Evolutionary conservation across 108 stramenopile species (phyloP).

Genomic region (Fragilaria crotonensis): DNA sequence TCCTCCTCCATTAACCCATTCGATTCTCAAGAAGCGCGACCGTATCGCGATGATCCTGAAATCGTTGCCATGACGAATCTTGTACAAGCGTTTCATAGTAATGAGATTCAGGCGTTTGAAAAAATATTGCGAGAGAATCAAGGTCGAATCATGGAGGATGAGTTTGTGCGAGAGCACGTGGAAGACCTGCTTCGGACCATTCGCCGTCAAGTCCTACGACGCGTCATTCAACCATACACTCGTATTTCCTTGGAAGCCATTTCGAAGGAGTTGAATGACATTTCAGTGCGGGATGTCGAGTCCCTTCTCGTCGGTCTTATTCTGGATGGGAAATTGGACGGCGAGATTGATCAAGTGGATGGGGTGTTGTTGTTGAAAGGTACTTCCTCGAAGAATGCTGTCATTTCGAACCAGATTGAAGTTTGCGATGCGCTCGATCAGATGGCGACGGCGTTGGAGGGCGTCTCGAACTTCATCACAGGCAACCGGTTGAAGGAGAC

Average conservation of each 20-base stretch:
- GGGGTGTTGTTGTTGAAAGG: constrained; percentile 43
- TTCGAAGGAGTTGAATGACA: constrained; percentile 77
- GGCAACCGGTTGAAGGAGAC: constrained; percentile 23
- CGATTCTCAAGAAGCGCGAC: constrained; percentile 89
- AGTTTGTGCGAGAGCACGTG: constrained; percentile 83
- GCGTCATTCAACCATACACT: constrained; percentile 82
- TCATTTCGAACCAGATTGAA: not conserved
- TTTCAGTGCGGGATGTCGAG: constrained; percentile 80
- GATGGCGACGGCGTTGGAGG: constrained; percentile 12
- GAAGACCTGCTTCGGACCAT: constrained; percentile 86
- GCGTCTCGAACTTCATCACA: constrained; percentile 11
- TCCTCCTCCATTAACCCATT: constrained; percentile 89
- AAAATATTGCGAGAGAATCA: constrained; percentile 68
- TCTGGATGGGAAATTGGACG: constrained; percentile 76
- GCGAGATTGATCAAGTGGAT: constrained; percentile 68
- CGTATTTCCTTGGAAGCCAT: constrained; percentile 73
- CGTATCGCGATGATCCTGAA: constrained; percentile 90
- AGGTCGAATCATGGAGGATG: constrained; percentile 86
- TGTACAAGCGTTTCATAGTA: constrained; percentile 82
- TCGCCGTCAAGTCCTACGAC: constrained; percentile 81
- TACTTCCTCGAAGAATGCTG: not conserved
- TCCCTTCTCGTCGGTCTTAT: constrained; percentile 79
- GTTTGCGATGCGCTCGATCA: constrained; percentile 18
- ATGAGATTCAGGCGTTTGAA: constrained; percentile 79
- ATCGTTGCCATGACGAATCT: constrained; percentile 92